Conservation (phyloP, 179 eudicot species). For the Heliamphora pulchella region DNA sequence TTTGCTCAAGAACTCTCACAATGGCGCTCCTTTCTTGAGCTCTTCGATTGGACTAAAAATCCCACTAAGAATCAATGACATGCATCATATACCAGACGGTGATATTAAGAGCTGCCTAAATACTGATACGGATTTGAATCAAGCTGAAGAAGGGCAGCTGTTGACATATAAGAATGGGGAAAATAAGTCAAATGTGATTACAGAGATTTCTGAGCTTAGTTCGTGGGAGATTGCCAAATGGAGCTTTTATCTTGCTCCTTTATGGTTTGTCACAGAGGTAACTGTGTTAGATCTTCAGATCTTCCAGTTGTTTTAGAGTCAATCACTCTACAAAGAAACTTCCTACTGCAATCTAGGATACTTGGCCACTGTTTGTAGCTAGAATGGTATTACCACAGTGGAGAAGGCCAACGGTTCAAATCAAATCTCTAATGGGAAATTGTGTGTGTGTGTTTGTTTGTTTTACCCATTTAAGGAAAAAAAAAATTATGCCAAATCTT, state of each 20-base stretch:
- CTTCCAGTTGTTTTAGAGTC: not conserved
- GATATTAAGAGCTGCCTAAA: constrained; percentile 23
- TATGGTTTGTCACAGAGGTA: constrained; percentile 65
- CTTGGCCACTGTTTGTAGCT: not conserved
- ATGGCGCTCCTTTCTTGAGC: constrained; percentile 5
- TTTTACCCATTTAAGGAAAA: not conserved
- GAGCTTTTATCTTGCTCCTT: constrained; percentile 49
- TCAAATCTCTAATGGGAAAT: too few species aligned
- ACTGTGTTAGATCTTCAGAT: not conserved
- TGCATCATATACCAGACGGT: constrained; percentile 12
- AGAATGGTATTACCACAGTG: too few species aligned
- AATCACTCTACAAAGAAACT: not conserved
- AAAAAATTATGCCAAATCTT: not conserved
- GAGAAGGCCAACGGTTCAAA: too few species aligned
- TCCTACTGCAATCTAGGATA: not conserved
- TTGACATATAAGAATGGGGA: constrained; percentile 22
- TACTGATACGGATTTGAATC: constrained; percentile 22
- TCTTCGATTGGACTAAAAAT: constrained; percentile 15
- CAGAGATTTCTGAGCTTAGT: constrained; percentile 18
- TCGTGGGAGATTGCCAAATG: constrained; percentile 39
- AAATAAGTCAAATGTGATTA: constrained; percentile 15
- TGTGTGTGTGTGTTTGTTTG: too few species aligned
- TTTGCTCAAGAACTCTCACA: constrained; percentile 14
- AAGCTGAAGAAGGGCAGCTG: constrained; percentile 32
- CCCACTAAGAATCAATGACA: constrained; percentile 17